These are phyloP conservation scores for Zygosaccharomyces pseudobailii DNA, from an alignment of 1,139 yeast genomes.

Conservation along the genomic window DNA sequence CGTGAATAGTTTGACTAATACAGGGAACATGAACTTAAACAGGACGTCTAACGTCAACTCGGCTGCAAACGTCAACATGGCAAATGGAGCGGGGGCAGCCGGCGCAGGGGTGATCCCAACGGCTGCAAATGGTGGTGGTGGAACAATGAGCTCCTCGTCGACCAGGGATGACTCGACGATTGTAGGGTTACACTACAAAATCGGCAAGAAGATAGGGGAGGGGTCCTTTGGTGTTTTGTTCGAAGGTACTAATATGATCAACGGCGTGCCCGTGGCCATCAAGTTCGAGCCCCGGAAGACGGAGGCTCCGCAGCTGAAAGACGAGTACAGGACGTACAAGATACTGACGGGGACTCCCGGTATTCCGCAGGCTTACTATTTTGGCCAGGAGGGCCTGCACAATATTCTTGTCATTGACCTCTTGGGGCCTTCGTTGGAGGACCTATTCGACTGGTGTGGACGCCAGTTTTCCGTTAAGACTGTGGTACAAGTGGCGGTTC, in stretches of 20 bases:
- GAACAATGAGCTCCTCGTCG: conserved; percentile 4
- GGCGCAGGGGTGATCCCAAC: conserved; percentile 6
- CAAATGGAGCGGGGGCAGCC: conserved; percentile 12
- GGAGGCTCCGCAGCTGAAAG: conserved; percentile 76
- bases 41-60: conserved; percentile 10
- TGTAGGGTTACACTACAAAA: conserved; percentile 74
- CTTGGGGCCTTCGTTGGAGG: conserved; percentile 73
- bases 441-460: conserved; percentile 78
- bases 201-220: conserved; percentile 80
- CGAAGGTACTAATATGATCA: conserved; percentile 72
- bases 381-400: conserved; percentile 78
- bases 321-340: conserved; percentile 70
- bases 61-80: conserved; percentile 14
- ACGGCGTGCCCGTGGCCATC: conserved; percentile 72
- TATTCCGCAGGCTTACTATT: conserved; percentile 70
- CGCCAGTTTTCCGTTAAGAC: conserved; percentile 64
- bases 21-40: conserved; percentile 8
- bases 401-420: conserved; percentile 69
- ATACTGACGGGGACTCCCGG: conserved; percentile 58
- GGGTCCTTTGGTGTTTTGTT: conserved; percentile 81
- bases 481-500: conserved; percentile 68
- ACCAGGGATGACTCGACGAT: conserved; percentile 39
- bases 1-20: conserved; percentile 11
- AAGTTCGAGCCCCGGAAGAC: conserved; percentile 76
- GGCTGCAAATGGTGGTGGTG: conserved; percentile 2